Conservation (phyloP, 768 basidiomycete species). For the Mrakia hoshinonis region DNA sequence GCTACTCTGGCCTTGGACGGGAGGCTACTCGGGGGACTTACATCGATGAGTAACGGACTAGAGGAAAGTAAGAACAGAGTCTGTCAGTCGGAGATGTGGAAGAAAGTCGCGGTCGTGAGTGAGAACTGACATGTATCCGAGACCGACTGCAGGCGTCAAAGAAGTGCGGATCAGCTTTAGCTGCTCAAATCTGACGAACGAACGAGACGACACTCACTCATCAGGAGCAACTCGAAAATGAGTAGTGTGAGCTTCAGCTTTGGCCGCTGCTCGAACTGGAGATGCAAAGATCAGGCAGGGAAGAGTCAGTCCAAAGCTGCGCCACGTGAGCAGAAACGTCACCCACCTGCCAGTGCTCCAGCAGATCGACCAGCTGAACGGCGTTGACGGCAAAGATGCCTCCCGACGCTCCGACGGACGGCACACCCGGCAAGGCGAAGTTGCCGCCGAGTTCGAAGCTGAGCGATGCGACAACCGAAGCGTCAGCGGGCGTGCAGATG, state of each 20-base stretch:
- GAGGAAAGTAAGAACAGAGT: conserved; percentile 11
- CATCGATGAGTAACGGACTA: conserved; percentile 48
- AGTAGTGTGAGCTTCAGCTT: conserved; percentile 73
- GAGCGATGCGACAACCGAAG: background rate
- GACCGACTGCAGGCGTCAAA: background rate
- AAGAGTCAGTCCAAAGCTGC: background rate
- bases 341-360: conserved; percentile 69
- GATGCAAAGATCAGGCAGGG: background rate
- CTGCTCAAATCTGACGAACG: background rate
- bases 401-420: conserved; percentile 85
- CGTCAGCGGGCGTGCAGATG: conserved; percentile 3
- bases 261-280: conserved; percentile 63
- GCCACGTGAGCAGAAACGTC: too few relatives aligned
- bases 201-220: conserved; percentile 11
- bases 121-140: conserved; percentile 39
- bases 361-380: conserved; percentile 61
- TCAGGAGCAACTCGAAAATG: conserved; percentile 76
- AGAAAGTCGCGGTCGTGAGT: background rate
- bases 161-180: background rate
- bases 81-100: background rate
- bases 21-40: background rate
- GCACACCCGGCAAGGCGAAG: conserved; percentile 77
- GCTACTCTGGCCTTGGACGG: background rate
- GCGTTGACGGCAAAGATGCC: conserved; percentile 60
- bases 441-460: conserved; percentile 72